A percentile compares a stretch with the other conserved stretches of the same genome.
Conservation (phyloP, 257 asterid genomes). For the Primulina tabacum region DNA sequence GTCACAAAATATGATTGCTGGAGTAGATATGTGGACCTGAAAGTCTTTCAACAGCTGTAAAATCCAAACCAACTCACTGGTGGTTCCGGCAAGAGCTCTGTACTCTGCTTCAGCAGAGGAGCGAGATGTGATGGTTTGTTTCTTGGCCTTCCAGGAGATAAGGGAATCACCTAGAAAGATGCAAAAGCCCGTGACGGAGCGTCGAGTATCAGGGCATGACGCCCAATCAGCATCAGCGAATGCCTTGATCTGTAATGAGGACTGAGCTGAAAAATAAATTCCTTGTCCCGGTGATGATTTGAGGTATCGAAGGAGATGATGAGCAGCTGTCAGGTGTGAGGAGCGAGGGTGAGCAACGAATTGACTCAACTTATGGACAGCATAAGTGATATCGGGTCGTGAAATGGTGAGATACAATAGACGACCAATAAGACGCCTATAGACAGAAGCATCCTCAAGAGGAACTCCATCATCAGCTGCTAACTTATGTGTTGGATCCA, state of each 20-base stretch:
- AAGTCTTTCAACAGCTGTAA: neutral
- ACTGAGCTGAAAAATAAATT: neutral
- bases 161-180: neutral
- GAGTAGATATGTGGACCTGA: neutral
- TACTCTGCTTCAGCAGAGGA: neutral
- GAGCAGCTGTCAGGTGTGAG: neutral
- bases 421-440: neutral
- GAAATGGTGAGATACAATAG: neutral
- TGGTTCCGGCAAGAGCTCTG: neutral
- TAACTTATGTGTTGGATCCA: neutral
- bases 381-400: neutral
- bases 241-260: neutral
- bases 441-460: neutral
- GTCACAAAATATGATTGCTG: neutral
- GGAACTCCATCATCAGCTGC: too few species aligned
- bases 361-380: neutral
- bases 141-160: neutral
- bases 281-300: neutral
- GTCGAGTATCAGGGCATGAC: too few species aligned
- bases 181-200: neutral
- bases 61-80: neutral
- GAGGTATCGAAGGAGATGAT: neutral
- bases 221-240: neutral
- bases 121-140: neutral
- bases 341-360: neutral